Base-by-base conservation (phyloP, 352 stramenopile species). In the Aphanomyces astaci region DNA sequence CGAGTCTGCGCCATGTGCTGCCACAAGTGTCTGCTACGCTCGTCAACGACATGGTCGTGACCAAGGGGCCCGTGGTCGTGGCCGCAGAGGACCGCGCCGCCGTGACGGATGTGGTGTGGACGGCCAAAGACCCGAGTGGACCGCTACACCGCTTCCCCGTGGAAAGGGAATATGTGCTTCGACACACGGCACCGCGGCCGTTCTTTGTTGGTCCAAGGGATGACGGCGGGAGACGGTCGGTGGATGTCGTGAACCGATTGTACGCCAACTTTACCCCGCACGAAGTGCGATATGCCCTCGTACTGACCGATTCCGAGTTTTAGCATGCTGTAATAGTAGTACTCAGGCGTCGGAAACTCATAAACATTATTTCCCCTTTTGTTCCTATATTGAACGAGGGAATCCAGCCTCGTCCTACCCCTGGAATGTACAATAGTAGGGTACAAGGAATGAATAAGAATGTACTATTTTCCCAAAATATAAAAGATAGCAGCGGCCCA, bases 251-350 rank as follows among this genome's bases (percentile, higher is more conserved):
- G 19, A 89, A 81, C 66, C 83, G 86, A 40, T 89, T 94, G 79
- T 94, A 91, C 67, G 86, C 83, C 11, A 75, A 74, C 27, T 94
- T 92, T 63, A 79, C 80, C 59, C 87, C 84, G 64, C 78, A 86
- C 40, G 92, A 81, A 19, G 83, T 94, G 27, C 79, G 86, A 3
- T 94, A 92, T 54, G 83, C 86, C 11, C 63, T 90, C 28, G 77
- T 80, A 22, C 54, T 94, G 45, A 80, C 75, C 4, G 83, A 92
- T 57, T 88, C 86, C 3, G 86, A 94, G 59, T 94, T 93, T 43
- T 92, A 72, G 22, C 27, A 9, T 17, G 1, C 3, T 9, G 13
- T 25, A 53, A 7, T 25, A 53, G 45, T n/a, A n/a, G n/a, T n/a
- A n/a, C n/a, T n/a, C n/a, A n/a, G n/a, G n/a, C n/a, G n/a, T n/a